A percentile compares a stretch with the other conserved stretches of the same genome.
These are phyloP conservation scores for Mortierella sp. DNA, from an alignment of 371 early-diverging fungal genomes.

Conservation along the genomic window DNA sequence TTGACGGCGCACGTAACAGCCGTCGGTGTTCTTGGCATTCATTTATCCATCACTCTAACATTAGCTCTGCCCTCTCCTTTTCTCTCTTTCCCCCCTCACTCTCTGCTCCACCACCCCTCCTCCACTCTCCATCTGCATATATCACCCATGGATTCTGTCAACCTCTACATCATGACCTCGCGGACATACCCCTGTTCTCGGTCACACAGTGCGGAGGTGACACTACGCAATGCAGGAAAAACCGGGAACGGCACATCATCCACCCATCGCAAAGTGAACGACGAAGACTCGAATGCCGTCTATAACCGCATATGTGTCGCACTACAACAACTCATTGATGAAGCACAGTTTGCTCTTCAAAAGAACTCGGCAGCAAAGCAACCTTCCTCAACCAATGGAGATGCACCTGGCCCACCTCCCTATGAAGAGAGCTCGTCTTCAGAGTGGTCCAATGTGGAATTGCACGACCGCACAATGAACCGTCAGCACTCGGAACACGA, in stretches of 20 bases:
- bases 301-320: constrained; percentile 51
- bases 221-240: constrained; percentile 24
- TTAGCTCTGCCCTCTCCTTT: background rate
- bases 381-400: background rate
- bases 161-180: too few species aligned
- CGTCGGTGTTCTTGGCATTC: constrained; percentile 1
- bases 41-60: background rate
- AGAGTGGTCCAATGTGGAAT: too few species aligned
- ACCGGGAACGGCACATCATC: constrained; percentile 28
- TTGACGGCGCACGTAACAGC: too few species aligned
- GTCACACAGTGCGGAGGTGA: constrained; percentile 31
- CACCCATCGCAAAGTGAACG: too few species aligned
- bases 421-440: background rate
- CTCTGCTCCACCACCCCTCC: background rate
- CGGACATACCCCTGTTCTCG: too few species aligned
- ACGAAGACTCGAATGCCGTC: constrained; percentile 42
- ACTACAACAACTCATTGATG: constrained; percentile 37
- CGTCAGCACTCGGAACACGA: background rate
- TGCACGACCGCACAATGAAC: background rate
- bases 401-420: background rate
- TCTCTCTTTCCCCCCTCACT: constrained; percentile 1
- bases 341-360: constrained; percentile 46
- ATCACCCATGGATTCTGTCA: too few species aligned
- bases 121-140: too few species aligned
- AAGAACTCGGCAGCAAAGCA: constrained; percentile 6